phyloP scores from a whole-genome alignment of 441 rosid genomes.

The Adansonia grandidieri region DNA sequence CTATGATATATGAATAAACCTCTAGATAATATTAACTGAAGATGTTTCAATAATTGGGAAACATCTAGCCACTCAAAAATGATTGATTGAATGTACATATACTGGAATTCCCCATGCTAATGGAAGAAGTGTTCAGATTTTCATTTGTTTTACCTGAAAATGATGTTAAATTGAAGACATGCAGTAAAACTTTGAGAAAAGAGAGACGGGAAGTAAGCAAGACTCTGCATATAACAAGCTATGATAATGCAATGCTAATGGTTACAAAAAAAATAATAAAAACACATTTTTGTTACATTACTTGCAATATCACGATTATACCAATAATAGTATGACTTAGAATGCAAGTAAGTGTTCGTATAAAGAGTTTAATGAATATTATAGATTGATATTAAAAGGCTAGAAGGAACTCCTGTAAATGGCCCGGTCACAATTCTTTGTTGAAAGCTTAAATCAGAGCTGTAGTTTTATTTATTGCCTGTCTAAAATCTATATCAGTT shows the following conservation, averaged over 20 bases:
- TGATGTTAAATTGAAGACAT: constrained; percentile 15
- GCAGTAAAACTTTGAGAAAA: not conserved
- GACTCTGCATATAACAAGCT: constrained; percentile 12
- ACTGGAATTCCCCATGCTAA: constrained; percentile 12
- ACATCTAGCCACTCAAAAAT: not conserved
- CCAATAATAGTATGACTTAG: not conserved
- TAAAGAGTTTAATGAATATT: not conserved
- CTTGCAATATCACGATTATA: constrained; percentile 12
- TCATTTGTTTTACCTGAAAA: not conserved
- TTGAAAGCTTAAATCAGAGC: not conserved
- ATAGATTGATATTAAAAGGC: not conserved
- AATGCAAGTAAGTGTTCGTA: not conserved
- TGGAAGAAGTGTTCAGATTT: not conserved
- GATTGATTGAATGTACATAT: constrained; percentile 2
- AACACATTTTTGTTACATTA: not conserved
- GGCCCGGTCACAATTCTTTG: constrained; percentile 8
- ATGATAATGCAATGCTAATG: not conserved
- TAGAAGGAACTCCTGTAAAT: not conserved
- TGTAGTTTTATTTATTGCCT: not conserved
- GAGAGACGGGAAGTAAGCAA: not conserved
- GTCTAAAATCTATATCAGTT: constrained; percentile 2
- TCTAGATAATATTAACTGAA: not conserved
- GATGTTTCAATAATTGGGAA: not conserved
- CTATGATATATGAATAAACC: not conserved
- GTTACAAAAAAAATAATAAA: constrained; percentile 1